A percentile compares a stretch with the other conserved stretches of the same genome.
Evolutionary conservation across 176 grass and related monocot genomes (phyloP).

Genomic region (Neostapfia colusana): DNA sequence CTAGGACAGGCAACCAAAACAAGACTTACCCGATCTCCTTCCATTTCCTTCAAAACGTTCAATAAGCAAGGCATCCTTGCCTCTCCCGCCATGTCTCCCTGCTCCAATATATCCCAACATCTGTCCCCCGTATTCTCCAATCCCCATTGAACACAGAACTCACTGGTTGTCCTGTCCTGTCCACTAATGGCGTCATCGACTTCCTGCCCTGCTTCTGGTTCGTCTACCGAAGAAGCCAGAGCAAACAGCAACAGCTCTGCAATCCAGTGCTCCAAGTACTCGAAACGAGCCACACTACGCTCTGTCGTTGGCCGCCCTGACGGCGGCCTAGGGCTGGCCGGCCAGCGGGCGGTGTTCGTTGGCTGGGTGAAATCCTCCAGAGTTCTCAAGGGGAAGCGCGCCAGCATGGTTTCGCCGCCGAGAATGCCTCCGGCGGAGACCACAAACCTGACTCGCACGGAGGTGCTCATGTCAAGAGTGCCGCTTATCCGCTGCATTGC

Average conservation of each 20-base stretch:
- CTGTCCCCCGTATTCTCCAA: constrained; percentile 4
- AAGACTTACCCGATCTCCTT: not conserved
- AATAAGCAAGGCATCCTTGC: constrained; percentile 58
- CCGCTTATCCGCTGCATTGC: constrained; percentile 50
- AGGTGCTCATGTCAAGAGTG: constrained; percentile 41
- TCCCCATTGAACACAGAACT: not conserved
- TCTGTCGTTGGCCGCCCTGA: constrained; percentile 43
- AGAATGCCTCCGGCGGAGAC: not conserved
- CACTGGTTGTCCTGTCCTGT: not conserved
- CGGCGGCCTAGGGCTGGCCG: constrained; percentile 34
- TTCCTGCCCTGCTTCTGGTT: not conserved
- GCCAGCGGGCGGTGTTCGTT: constrained; percentile 45
- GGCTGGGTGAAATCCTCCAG: constrained; percentile 63
- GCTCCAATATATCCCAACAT: constrained; percentile 10
- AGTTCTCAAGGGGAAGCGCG: constrained; percentile 29
- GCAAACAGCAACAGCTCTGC: not conserved
- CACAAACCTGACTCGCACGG: constrained; percentile 36
- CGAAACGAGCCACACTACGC: constrained; percentile 37
- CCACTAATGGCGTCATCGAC: not conserved
- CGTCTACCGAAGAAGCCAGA: not conserved
- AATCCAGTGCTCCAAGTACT: constrained; percentile 38
- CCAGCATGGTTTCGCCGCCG: not conserved
- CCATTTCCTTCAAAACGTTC: constrained; percentile 38
- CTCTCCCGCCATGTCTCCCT: constrained; percentile 40
- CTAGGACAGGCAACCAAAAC: not conserved